Evolutionary conservation across 306 rosid species (phyloP).

Genomic region (Alnus rubra): DNA sequence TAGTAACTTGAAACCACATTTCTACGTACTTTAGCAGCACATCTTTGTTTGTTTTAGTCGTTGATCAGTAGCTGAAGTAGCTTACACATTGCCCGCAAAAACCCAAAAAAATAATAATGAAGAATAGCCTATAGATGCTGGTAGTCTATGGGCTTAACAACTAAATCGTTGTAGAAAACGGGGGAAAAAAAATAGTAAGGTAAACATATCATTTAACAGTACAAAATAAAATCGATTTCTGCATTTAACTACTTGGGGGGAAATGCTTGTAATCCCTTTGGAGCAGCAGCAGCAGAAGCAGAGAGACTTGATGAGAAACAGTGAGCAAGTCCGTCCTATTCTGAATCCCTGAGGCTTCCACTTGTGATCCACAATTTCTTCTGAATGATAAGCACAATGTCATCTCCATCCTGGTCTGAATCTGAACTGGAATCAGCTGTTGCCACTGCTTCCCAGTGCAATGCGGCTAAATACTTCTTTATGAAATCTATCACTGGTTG

Average conservation of each 20-base stretch:
- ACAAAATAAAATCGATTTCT: conserved; percentile 41
- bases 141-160: conserved; percentile 32
- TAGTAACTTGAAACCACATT: not conserved
- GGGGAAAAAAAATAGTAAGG: conserved; percentile 14
- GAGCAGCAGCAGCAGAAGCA: conserved; percentile 17
- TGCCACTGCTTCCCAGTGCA: conserved; percentile 93
- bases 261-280: conserved; percentile 49
- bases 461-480: conserved; percentile 63
- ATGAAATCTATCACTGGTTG: conserved; percentile 63
- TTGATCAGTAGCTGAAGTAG: conserved; percentile 18
- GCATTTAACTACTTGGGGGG: conserved; percentile 36
- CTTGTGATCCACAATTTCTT: conserved; percentile 88
- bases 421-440: conserved; percentile 52
- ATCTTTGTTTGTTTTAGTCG: conserved; percentile 28
- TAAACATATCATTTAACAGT: conserved; percentile 38
- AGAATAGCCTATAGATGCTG: conserved; percentile 47
- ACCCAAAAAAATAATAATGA: conserved; percentile 16
- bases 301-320: conserved; percentile 26
- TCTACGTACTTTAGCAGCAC: conserved; percentile 17
- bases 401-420: conserved; percentile 59
- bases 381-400: conserved; percentile 63
- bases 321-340: conserved; percentile 42
- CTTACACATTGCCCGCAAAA: conserved; percentile 44
- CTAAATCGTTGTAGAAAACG: conserved; percentile 35
- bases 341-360: conserved; percentile 61